Conservation (phyloP, 2,329 filamentous ascomycete genomes). For the Stachybotrys echinatus region DNA sequence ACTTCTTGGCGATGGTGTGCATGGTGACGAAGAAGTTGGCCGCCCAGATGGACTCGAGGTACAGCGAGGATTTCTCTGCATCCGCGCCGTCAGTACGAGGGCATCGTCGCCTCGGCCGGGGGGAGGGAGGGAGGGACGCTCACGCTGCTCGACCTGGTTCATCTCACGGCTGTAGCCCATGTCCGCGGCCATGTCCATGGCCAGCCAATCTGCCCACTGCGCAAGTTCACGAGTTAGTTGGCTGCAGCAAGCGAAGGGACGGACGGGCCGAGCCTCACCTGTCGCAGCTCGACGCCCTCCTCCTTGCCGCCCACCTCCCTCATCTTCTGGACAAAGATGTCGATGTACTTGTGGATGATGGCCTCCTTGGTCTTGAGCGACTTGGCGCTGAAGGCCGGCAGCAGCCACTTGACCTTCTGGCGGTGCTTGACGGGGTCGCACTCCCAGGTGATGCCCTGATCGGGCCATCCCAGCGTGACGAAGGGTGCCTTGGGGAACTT, state of each 20-base stretch:
- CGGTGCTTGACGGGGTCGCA: not conserved
- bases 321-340: not conserved
- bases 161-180: not conserved
- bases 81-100: not conserved
- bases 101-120: not conserved
- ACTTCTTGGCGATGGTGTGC: slow-evolving; percentile 1
- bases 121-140: not conserved
- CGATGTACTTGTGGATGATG: not conserved
- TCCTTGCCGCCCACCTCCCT: not conserved
- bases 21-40: slow-evolving; percentile 1
- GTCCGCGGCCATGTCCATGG: not conserved
- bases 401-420: not conserved
- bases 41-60: not conserved
- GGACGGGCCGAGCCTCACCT: not conserved
- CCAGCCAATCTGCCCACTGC: slow-evolving; percentile 2
- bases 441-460: slow-evolving; percentile 1
- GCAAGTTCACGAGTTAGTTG: not conserved
- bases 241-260: not conserved
- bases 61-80: not conserved
- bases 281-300: not conserved
- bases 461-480: not conserved
- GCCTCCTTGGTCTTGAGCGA: not conserved
- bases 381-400: slow-evolving; percentile 1
- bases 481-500: slow-evolving; percentile 1
- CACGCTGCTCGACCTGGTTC: slow-evolving; percentile 1